Percentiles rank a stretch among this genome's conserved stretches.
Conservation (phyloP, 106 monocot genomes). For the Platanthera guangdongensis region DNA sequence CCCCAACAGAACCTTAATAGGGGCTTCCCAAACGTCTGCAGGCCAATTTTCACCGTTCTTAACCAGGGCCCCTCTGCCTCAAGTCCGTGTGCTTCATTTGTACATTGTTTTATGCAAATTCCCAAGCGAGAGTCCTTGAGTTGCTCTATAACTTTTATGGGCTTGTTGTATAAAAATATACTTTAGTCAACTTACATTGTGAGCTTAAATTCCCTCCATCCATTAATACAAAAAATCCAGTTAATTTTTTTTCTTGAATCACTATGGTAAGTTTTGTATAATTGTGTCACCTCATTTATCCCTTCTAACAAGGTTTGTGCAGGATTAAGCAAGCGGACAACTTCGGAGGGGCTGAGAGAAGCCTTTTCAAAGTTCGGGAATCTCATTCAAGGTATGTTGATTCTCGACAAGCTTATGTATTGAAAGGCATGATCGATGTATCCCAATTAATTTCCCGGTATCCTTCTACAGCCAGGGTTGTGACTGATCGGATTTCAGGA, state of each 20-base stretch:
- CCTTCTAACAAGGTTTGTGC: background rate
- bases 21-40: too few relatives aligned
- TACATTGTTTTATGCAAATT: too few relatives aligned
- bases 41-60: too few relatives aligned
- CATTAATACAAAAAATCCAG: background rate
- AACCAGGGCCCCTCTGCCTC: too few relatives aligned
- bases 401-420: background rate
- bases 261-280: background rate
- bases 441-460: background rate
- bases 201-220: background rate
- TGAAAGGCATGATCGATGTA: background rate
- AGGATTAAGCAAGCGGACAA: slow-evolving; percentile 78
- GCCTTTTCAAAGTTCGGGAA: slow-evolving; percentile 60
- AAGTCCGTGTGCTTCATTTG: too few relatives aligned
- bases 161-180: background rate
- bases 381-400: slow-evolving; percentile 44
- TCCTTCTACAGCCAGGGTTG: slow-evolving; percentile 44
- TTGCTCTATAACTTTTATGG: background rate
- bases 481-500: slow-evolving; percentile 54
- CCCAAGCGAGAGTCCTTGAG: too few relatives aligned
- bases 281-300: background rate
- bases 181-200: background rate
- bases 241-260: background rate
- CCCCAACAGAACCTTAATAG: too few relatives aligned
- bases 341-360: slow-evolving; percentile 55